These are phyloP conservation scores for Monilinia aucupariae DNA, from an alignment of 2,329 filamentous ascomycete species.

Conservation along the genomic window DNA sequence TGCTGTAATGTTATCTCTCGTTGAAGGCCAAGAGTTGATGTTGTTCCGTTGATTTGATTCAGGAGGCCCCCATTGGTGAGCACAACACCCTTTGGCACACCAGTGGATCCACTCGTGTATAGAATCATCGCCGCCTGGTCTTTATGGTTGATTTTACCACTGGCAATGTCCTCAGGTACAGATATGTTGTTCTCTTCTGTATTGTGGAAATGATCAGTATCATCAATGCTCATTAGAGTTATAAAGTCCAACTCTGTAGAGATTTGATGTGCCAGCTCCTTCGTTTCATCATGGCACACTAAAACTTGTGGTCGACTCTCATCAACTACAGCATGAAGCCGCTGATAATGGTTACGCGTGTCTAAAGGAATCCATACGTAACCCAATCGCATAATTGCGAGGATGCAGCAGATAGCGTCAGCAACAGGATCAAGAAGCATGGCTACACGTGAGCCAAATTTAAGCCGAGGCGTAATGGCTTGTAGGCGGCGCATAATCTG, in stretches of 20 bases:
- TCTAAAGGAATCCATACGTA: neutral
- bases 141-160: neutral
- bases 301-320: neutral
- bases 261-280: neutral
- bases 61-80: neutral
- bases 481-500: neutral
- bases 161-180: neutral
- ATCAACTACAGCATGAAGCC: neutral
- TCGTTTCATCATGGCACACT: neutral
- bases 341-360: neutral
- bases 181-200: neutral
- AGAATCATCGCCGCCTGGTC: neutral
- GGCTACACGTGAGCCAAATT: neutral
- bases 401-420: neutral
- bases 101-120: neutral
- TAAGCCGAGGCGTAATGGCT: neutral
- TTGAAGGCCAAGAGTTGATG: neutral
- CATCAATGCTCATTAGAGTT: neutral
- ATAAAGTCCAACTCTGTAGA: neutral
- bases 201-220: neutral
- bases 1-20: neutral
- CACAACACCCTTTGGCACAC: neutral
- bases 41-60: neutral
- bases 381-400: neutral
- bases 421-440: neutral